Evolutionary conservation across 768 basidiomycete genomes (phyloP).

Genomic region (Tylopilus plumbeoviolaceoides): DNA sequence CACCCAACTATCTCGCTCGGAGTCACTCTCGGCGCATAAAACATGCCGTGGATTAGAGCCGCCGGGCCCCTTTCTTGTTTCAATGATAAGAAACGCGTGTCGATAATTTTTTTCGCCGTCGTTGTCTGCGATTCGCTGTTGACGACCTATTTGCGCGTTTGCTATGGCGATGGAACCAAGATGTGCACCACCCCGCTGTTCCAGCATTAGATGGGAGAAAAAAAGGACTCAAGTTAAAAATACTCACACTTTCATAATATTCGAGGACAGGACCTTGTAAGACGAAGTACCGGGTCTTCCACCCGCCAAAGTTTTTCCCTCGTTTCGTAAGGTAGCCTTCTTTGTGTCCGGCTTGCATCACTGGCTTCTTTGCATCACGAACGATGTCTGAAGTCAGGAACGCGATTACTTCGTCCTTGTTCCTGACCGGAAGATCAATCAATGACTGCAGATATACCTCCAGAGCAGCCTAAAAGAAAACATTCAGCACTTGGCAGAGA

Average conservation of each 20-base stretch:
- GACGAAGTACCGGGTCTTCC: conserved; percentile 96
- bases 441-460: conserved; percentile 86
- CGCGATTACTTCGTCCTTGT: conserved; percentile 83
- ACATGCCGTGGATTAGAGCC: conserved; percentile 81
- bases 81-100: conserved; percentile 96
- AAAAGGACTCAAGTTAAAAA: conserved; percentile 1
- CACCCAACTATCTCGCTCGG: conserved; percentile 92
- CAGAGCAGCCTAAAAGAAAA: conserved; percentile 52
- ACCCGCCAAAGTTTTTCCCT: conserved; percentile 96
- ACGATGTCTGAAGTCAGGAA: conserved; percentile 92
- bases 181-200: conserved; percentile 83
- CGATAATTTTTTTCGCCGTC: conserved; percentile 93
- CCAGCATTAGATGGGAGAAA: conserved; percentile 10
- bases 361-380: conserved; percentile 68
- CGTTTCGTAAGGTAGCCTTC: conserved; percentile 95
- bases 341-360: conserved; percentile 80
- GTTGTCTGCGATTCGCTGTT: conserved; percentile 60
- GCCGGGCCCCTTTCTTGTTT: conserved; percentile 69
- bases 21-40: conserved; percentile 93
- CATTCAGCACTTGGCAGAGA: conserved; percentile 5
- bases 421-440: conserved; percentile 76
- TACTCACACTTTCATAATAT: conserved; percentile 94
- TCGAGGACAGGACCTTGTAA: conserved; percentile 86
- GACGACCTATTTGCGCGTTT: conserved; percentile 95
- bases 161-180: conserved; percentile 87